These are phyloP conservation scores for Rhizopogon roseolus DNA, from an alignment of 768 basidiomycete genomes.

Conservation along the genomic window DNA sequence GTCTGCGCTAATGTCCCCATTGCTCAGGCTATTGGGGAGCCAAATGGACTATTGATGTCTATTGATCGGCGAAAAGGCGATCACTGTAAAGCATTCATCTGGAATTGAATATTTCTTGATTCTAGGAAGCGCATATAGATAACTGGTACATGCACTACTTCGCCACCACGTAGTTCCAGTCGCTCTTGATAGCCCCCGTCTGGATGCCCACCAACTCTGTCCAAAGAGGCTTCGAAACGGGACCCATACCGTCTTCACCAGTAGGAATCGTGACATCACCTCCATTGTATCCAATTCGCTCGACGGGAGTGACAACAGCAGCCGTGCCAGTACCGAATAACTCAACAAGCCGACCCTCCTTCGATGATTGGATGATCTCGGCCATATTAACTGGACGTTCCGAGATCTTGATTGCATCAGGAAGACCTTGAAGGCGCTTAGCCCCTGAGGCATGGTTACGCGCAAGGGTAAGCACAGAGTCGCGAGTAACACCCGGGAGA, in stretches of 20 bases:
- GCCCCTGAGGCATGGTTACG: conserved; percentile 51
- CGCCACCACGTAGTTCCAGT: conserved; percentile 66
- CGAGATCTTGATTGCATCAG: conserved; percentile 51
- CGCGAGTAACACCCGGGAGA: conserved; percentile 65
- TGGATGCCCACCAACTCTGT: conserved; percentile 58
- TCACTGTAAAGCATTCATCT: not conserved
- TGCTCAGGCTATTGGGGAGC: too few species aligned
- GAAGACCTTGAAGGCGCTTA: conserved; percentile 43
- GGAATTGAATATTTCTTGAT: not conserved
- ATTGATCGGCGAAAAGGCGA: too few species aligned
- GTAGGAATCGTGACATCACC: conserved; percentile 51
- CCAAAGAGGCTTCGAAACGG: conserved; percentile 46
- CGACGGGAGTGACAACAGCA: conserved; percentile 49
- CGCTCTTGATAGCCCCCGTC: conserved; percentile 68
- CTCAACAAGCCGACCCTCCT: conserved; percentile 40
- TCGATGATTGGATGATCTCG: conserved; percentile 54
- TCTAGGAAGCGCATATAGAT: not conserved
- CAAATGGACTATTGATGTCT: too few species aligned
- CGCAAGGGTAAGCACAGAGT: conserved; percentile 44
- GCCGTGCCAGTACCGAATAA: conserved; percentile 48
- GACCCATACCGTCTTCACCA: conserved; percentile 71
- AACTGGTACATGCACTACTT: conserved; percentile 11
- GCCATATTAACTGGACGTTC: conserved; percentile 75
- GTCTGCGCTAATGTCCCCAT: too few species aligned
- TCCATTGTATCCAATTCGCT: conserved; percentile 55